A percentile compares a stretch with the other conserved stretches of the same genome.
Conservation (phyloP, 2,329 filamentous ascomycete species). For the Hypomyces perniciosus region DNA sequence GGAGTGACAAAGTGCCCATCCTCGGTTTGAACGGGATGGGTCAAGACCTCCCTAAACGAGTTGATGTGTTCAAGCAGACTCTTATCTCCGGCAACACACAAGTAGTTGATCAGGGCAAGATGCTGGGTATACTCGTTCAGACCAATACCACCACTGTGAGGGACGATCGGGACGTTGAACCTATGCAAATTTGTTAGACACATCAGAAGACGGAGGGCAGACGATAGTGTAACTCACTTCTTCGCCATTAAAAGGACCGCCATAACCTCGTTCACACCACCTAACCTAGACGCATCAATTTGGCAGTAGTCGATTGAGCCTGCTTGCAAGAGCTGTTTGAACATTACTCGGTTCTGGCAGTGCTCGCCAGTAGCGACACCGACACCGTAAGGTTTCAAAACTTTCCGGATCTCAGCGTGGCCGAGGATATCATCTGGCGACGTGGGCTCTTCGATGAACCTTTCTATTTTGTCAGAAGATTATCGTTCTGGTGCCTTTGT, state of each 20-base stretch:
- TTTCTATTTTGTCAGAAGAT: slow-evolving; percentile 27
- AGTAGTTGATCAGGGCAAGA: slow-evolving; percentile 12
- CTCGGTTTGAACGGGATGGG: slow-evolving; percentile 7
- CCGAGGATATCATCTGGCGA: slow-evolving; percentile 83
- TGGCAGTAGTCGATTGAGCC: slow-evolving; percentile 82
- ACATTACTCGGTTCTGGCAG: slow-evolving; percentile 89
- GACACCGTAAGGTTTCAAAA: slow-evolving; percentile 65
- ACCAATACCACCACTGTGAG: slow-evolving; percentile 14
- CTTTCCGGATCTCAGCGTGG: slow-evolving; percentile 76
- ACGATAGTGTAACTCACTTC: not conserved
- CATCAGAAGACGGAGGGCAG: not conserved
- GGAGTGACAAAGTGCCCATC: slow-evolving; percentile 14
- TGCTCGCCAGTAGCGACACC: slow-evolving; percentile 88
- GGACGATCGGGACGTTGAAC: slow-evolving; percentile 14
- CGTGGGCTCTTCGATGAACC: slow-evolving; percentile 92
- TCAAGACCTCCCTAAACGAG: slow-evolving; percentile 10
- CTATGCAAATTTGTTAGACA: not conserved
- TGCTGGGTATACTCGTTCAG: slow-evolving; percentile 16
- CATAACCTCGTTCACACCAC: slow-evolving; percentile 84
- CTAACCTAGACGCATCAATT: slow-evolving; percentile 81
- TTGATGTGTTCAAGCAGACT: slow-evolving; percentile 13
- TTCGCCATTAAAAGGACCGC: slow-evolving; percentile 69
- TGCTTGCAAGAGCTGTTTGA: slow-evolving; percentile 79
- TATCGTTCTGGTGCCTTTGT: not conserved
- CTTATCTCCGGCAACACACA: slow-evolving; percentile 13